Evolutionary conservation across 1,139 yeast genomes (phyloP).

Genomic region (Scheffersomyces parashehatae): DNA sequence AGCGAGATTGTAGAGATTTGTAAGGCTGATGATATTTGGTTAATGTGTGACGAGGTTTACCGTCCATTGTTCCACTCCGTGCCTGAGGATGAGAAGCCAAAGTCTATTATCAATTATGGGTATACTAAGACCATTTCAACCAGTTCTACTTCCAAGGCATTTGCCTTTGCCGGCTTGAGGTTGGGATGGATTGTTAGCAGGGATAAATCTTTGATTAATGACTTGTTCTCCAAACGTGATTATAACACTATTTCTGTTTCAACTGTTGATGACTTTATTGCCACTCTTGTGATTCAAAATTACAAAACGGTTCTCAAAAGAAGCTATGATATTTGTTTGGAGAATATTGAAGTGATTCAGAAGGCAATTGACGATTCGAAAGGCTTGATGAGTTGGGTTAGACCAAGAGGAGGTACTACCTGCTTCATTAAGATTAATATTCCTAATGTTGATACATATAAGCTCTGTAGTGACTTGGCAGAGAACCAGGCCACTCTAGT

Average conservation of each 20-base stretch:
- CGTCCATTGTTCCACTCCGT: constrained; percentile 52
- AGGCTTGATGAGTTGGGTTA: constrained; percentile 39
- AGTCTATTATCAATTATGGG: constrained; percentile 43
- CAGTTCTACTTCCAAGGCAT: constrained; percentile 56
- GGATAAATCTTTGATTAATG: constrained; percentile 28
- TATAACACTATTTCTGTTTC: constrained; percentile 56
- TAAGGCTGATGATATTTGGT: constrained; percentile 27
- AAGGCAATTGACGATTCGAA: constrained; percentile 29
- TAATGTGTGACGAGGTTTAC: constrained; percentile 58
- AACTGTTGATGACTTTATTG: constrained; percentile 48
- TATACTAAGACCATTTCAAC: constrained; percentile 50
- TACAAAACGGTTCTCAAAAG: constrained; percentile 34
- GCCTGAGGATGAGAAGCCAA: constrained; percentile 23
- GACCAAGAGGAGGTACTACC: constrained; percentile 53
- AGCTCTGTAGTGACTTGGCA: constrained; percentile 39
- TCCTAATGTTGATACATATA: constrained; percentile 26
- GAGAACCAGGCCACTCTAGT: constrained; percentile 32
- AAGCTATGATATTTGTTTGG: constrained; percentile 37
- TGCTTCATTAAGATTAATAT: constrained; percentile 40
- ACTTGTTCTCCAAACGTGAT: constrained; percentile 46
- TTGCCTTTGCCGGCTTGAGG: constrained; percentile 55
- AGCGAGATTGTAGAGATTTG: constrained; percentile 42
- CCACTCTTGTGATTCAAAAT: constrained; percentile 43
- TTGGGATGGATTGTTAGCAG: constrained; percentile 54
- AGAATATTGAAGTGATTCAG: constrained; percentile 37